Conservation (phyloP, 2,329 filamentous ascomycete species). For the Fusarium sp. region DNA sequence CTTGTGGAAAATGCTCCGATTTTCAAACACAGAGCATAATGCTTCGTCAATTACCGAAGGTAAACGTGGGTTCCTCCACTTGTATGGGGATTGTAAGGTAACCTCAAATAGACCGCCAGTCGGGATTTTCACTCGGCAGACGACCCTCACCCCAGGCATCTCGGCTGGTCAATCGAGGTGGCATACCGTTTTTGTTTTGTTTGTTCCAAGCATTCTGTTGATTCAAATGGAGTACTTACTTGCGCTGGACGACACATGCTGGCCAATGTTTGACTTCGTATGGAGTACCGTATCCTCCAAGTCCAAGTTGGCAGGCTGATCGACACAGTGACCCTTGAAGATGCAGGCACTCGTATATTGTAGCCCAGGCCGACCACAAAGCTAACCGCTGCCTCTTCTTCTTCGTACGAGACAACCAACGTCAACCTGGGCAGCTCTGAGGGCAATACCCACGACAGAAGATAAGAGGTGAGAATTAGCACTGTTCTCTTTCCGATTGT, state of each 20-base stretch:
- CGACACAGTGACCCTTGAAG: constrained; percentile 32
- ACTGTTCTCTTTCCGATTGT: not conserved
- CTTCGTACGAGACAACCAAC: not conserved
- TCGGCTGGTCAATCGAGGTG: constrained; percentile 7
- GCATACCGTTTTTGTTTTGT: constrained; percentile 10
- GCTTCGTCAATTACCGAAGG: constrained; percentile 29
- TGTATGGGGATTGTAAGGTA: constrained; percentile 28
- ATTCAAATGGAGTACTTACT: constrained; percentile 17
- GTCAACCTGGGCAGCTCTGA: constrained; percentile 11
- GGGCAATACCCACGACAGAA: not conserved
- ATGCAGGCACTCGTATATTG: constrained; percentile 13
- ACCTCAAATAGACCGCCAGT: constrained; percentile 41
- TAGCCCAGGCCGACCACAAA: constrained; percentile 3
- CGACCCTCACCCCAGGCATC: constrained; percentile 31
- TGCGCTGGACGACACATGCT: constrained; percentile 23
- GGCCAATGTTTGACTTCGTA: constrained; percentile 36
- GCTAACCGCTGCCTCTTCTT: constrained; percentile 3
- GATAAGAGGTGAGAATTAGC: constrained; percentile 9
- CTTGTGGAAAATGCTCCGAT: constrained; percentile 32
- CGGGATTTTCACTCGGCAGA: constrained; percentile 40
- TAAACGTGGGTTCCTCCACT: constrained; percentile 26
- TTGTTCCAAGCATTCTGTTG: constrained; percentile 16
- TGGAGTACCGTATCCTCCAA: constrained; percentile 26
- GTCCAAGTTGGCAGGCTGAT: constrained; percentile 22
- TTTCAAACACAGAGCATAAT: constrained; percentile 16